A percentile compares a stretch with the other conserved stretches of the same genome.
Conservation (phyloP, 163 green algal species). For the Picocystis sp. region DNA sequence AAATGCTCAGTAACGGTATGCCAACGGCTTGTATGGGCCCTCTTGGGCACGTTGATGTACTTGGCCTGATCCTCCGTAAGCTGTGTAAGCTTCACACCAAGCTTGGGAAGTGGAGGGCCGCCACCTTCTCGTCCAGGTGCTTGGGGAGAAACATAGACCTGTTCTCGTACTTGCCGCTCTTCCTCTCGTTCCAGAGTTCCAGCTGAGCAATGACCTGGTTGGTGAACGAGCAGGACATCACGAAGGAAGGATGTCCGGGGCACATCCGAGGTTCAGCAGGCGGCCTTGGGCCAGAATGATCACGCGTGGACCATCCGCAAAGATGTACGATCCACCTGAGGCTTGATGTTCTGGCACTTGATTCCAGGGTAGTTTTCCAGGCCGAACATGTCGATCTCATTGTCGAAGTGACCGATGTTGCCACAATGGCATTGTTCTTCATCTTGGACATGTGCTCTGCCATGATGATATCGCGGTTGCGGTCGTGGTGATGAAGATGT, state of each 20-base stretch:
- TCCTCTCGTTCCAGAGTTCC: conserved; percentile 96
- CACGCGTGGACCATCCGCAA: conserved; percentile 91
- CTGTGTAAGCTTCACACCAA: conserved; percentile 90
- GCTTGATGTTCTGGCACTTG: conserved; percentile 98
- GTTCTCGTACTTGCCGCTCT: conserved; percentile 89
- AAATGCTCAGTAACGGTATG: conserved; percentile 82
- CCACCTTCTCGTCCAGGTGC: conserved; percentile 98
- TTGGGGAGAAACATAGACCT: conserved; percentile 99
- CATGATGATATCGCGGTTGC: conserved; percentile 63
- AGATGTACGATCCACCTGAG: conserved; percentile 88
- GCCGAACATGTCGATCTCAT: conserved; percentile 99
- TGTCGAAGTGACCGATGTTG: conserved; percentile 99
- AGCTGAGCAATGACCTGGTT: conserved; percentile 99
- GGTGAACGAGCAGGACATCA: conserved; percentile 99
- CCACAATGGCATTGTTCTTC: conserved; percentile 99
- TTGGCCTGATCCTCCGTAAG: conserved; percentile 72
- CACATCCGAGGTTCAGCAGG: conserved; percentile 98
- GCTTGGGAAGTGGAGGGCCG: conserved; percentile 88
- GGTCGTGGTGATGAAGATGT: conserved; percentile 99
- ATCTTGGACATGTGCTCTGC: conserved; percentile 85
- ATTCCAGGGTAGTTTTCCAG: conserved; percentile 61
- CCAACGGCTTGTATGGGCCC: conserved; percentile 91
- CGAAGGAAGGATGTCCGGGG: conserved; percentile 94
- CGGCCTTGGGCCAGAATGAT: conserved; percentile 97
- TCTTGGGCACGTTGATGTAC: conserved; percentile 91